Percentiles rank a stretch among this genome's conserved stretches.
Conservation (phyloP, 768 basidiomycete genomes). For the Boletus rubroflammeus region DNA sequence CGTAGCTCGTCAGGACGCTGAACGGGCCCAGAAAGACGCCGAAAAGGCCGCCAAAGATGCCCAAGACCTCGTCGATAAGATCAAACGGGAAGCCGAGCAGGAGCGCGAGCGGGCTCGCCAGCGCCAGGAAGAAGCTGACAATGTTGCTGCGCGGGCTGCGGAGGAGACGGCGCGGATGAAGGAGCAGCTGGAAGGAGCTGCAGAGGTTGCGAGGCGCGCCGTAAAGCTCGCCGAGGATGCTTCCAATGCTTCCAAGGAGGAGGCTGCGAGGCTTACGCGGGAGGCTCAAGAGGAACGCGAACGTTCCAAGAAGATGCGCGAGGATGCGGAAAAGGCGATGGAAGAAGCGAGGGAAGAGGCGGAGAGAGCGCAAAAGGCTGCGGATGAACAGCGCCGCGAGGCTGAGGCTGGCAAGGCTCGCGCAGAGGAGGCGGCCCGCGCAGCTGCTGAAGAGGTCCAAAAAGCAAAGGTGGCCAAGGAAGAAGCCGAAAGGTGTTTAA, state of each 20-base stretch:
- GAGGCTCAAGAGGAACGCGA: conserved; percentile 16
- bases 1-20: conserved; percentile 9
- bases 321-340: conserved; percentile 17
- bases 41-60: conserved; percentile 8
- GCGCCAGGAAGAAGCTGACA: conserved; percentile 13
- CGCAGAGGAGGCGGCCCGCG: conserved; percentile 14
- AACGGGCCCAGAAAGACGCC: conserved; percentile 3
- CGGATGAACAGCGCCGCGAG: conserved; percentile 17
- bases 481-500: conserved; percentile 17
- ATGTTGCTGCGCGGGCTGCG: not conserved
- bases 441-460: conserved; percentile 12
- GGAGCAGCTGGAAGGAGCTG: conserved; percentile 11
- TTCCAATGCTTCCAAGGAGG: conserved; percentile 10
- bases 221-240: conserved; percentile 12
- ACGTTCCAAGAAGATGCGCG: conserved; percentile 7
- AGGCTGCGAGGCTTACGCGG: conserved; percentile 6
- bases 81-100: conserved; percentile 2
- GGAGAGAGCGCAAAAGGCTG: conserved; percentile 7
- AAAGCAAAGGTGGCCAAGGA: conserved; percentile 4
- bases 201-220: not conserved
- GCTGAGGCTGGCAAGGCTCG: conserved; percentile 15
- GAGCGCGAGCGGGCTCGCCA: conserved; percentile 6
- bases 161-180: conserved; percentile 11
- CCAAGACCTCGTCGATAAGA: not conserved
- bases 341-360: conserved; percentile 13